Evolutionary conservation across 2,329 filamentous ascomycete genomes (phyloP), one percentile per base, ranked within the genome.

Genomic region (Pseudogymnoascus sp.): DNA sequence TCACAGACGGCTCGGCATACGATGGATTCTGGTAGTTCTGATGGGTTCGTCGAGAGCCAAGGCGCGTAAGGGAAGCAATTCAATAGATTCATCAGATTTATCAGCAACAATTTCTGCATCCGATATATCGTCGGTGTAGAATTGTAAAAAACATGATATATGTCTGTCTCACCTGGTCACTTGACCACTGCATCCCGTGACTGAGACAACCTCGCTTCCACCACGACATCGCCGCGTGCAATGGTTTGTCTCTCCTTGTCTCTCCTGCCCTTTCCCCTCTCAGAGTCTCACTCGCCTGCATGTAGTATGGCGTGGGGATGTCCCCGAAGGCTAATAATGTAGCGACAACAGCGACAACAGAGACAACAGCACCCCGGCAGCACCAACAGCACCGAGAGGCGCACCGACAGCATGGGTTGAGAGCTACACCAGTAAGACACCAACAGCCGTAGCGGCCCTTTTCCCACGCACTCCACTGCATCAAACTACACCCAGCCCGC

Each of bases 11-110:
- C 30, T 53, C 43, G 25, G 43, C 25, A 53, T 33, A 12, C 12
- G 43, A 33, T 53, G 43, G 43, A 25, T 53, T 53, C 43, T 22
- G 22, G 4, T 22, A 4, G 22, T 22, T 22, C 22, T 22, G 22
- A 53, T 53, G 43, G 43, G 43, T 53, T 53, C 43, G 9, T 33
- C 43, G 11, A 53, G 9, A 53, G 43, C 43, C 43, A 53, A 53
- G 43, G 20, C 30, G 15, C n/a, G 8, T 8, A 53, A 20, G 9
- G 43, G 18, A 33, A 53, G 33, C 28, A 53, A 53, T 6, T 53
- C n/a, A 53, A 3, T n/a, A n/a, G n/a, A n/a, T n/a, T n/a, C n/a
- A n/a, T n/a, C 35, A 36, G 35, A 12, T 12, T 11, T 2, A 36
- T 33, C 43, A 53, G 15, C 25, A 33, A 6, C 28, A 33, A 53